Evolutionary conservation across 169 alveolate genomes (phyloP), one percentile per base, ranked within the genome.

Genomic region (Cryptosporidium sp.): DNA sequence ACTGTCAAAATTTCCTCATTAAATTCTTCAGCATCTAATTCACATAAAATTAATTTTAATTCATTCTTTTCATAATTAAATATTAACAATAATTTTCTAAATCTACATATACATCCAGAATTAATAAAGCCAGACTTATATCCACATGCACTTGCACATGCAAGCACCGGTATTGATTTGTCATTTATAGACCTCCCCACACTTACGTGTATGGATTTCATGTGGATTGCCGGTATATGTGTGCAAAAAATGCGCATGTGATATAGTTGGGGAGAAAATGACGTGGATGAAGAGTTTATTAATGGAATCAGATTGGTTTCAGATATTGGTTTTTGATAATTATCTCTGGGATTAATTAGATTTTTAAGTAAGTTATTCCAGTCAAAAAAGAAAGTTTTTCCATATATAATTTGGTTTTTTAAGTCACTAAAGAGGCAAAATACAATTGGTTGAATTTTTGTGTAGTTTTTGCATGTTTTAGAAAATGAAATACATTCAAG

Each of bases 171-270:
- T 33, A 65, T 37, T 65, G 42, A 10, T n/a, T 7, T 65, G 72
- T 33, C 72, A 65, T 14, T n/a, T 29, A 1, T 29, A 21, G 67
- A 56, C 51, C 31, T 26, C 51, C 51, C 31, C 72, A 33, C 51
- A 65, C 51, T 29, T 33, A 65, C 72, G 51, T 65, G 72, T 65
- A 29, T n/a, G 33, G 51, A 26, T 65, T 65, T 10, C 72, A 65
- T 65, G 72, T 33, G 72, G 35, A 65, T 1, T 21, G 12, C 72
- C 72, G 72, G 72, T 65, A 65, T 65, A n/a, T 7, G 33, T 4
- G 48, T 65, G 33, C 31, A 65, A 35, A 65, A 65, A 65, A 37
- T 37, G 48, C 72, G 72, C 72, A 65, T 65, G 31, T 3, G 31
- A 65, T 33, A 65, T 14, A 56, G 37, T 56, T 56, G 18, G 14